These are phyloP conservation scores for Didymella exigua DNA, from an alignment of 2,329 filamentous ascomycete genomes.

Conservation along the genomic window DNA sequence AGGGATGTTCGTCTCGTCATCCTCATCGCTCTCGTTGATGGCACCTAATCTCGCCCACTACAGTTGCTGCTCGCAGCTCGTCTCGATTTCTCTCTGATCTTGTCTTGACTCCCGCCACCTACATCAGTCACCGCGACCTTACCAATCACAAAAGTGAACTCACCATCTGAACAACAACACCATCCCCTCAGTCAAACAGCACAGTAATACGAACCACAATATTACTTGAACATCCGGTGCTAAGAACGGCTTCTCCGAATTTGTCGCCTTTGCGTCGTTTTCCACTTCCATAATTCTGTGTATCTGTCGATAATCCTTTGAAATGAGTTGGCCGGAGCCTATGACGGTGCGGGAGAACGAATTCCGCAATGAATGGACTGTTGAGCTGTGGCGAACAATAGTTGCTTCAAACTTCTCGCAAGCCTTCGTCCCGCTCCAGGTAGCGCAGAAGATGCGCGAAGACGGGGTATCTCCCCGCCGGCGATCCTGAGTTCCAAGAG, in stretches of 20 bases:
- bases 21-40: neutral
- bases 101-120: neutral
- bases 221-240: constrained; percentile 7
- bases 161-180: constrained; percentile 1
- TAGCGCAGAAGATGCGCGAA: neutral
- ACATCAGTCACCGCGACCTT: neutral
- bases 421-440: neutral
- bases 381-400: neutral
- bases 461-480: neutral
- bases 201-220: constrained; percentile 8
- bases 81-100: too few relatives aligned
- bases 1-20: constrained; percentile 9
- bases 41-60: neutral
- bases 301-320: neutral
- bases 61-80: neutral
- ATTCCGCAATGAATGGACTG: too few relatives aligned
- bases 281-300: constrained; percentile 1
- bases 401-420: neutral
- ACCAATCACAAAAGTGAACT: neutral
- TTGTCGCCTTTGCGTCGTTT: neutral
- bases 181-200: neutral
- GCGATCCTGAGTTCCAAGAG: neutral
- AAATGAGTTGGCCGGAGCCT: neutral
- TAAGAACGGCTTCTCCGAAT: neutral
- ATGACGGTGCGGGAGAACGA: neutral